Evolutionary conservation across 2,329 filamentous ascomycete genomes (phyloP).

Genomic region (Talaromyces sp.): DNA sequence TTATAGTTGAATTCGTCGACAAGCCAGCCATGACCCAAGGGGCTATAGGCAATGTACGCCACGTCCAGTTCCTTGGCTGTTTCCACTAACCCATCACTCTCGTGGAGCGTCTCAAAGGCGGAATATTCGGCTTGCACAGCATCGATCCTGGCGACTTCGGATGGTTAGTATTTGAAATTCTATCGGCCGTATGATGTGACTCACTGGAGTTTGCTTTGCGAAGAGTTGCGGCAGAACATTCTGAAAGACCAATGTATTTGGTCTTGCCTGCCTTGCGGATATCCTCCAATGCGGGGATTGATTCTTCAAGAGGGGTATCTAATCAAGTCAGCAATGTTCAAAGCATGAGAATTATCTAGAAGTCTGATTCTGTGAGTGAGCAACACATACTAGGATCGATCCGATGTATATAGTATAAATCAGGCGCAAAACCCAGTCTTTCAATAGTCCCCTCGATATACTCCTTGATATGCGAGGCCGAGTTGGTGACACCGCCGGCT

Average conservation of each 20-base stretch:
- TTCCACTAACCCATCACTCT: slow-evolving; percentile 46
- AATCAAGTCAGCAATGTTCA: slow-evolving; percentile 1
- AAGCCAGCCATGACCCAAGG: slow-evolving; percentile 52
- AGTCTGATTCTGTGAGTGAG: too few relatives aligned
- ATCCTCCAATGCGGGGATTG: slow-evolving; percentile 51
- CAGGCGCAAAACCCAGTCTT: slow-evolving; percentile 51
- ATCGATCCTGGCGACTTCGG: slow-evolving; percentile 51
- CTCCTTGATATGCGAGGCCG: slow-evolving; percentile 49
- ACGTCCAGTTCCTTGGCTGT: slow-evolving; percentile 46
- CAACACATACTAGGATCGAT: slow-evolving; percentile 52
- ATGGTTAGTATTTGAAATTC: slow-evolving; percentile 9
- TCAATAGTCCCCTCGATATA: slow-evolving; percentile 56
- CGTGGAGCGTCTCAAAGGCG: slow-evolving; percentile 47
- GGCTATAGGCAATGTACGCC: slow-evolving; percentile 52
- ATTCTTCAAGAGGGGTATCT: slow-evolving; percentile 52
- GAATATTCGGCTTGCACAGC: slow-evolving; percentile 53
- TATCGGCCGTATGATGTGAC: neutral
- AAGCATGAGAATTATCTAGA: too few relatives aligned
- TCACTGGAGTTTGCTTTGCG: slow-evolving; percentile 50
- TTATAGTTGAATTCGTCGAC: slow-evolving; percentile 49
- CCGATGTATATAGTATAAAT: slow-evolving; percentile 50
- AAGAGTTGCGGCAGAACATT: slow-evolving; percentile 50
- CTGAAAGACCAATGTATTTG: slow-evolving; percentile 54
- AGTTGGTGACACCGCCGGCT: slow-evolving; percentile 46
- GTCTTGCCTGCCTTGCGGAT: slow-evolving; percentile 52